Evolutionary conservation across 345 rosid species (phyloP).

Genomic region (Xanthoceras sorbifolium): DNA sequence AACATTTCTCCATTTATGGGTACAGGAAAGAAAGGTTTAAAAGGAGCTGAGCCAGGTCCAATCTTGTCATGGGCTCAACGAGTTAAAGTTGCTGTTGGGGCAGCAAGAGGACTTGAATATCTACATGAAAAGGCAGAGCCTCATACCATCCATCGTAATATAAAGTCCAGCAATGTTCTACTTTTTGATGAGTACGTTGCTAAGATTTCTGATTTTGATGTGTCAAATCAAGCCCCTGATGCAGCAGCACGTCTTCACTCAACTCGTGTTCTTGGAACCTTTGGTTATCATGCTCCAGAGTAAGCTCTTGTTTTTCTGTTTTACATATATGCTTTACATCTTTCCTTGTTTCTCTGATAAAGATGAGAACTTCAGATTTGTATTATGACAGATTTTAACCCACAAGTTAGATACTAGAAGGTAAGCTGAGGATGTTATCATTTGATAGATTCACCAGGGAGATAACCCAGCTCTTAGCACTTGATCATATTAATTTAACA

Average conservation of each 20-base stretch:
- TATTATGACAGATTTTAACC: neutral
- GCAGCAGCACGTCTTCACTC: slow-evolving; percentile 91
- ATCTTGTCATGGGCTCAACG: slow-evolving; percentile 89
- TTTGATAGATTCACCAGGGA: neutral
- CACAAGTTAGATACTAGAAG: neutral
- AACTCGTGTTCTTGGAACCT: slow-evolving; percentile 92
- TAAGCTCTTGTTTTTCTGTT: slow-evolving; percentile 39
- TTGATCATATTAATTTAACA: too few relatives aligned
- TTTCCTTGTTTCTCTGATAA: neutral
- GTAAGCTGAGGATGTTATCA: neutral
- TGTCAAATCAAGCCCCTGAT: slow-evolving; percentile 93
- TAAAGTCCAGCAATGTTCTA: slow-evolving; percentile 85
- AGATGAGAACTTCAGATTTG: neutral
- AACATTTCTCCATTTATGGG: neutral
- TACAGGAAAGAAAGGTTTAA: slow-evolving; percentile 81
- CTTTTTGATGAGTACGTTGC: slow-evolving; percentile 83
- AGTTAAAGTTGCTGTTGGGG: slow-evolving; percentile 89
- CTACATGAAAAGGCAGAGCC: slow-evolving; percentile 85
- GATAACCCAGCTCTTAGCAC: neutral
- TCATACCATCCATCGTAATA: slow-evolving; percentile 77
- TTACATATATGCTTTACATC: neutral
- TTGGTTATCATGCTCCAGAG: slow-evolving; percentile 99
- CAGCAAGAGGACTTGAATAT: slow-evolving; percentile 93
- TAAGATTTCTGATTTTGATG: slow-evolving; percentile 90
- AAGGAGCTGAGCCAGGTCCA: slow-evolving; percentile 84